Conservation (phyloP, 495 filamentous ascomycete genomes). For the Penicillium pulvis region DNA sequence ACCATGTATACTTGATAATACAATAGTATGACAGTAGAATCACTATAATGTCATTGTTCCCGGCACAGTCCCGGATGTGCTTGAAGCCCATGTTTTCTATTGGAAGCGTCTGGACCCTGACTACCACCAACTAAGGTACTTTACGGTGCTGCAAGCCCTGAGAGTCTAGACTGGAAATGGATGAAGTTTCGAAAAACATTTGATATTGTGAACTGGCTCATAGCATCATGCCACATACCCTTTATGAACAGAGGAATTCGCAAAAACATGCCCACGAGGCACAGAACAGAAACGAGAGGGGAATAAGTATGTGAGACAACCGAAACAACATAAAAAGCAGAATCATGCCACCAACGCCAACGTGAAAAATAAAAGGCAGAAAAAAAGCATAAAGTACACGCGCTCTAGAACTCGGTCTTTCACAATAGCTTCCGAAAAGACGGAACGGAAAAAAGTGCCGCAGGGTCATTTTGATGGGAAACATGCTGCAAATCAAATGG, state of each 20-base stretch:
- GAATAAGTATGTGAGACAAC: slow-evolving; percentile 13
- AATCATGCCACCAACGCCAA: slow-evolving; percentile 35
- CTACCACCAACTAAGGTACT: not conserved
- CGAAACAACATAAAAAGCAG: slow-evolving; percentile 12
- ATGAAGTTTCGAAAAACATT: not conserved
- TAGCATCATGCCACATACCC: slow-evolving; percentile 9
- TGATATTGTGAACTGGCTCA: slow-evolving; percentile 22
- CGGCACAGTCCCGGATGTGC: not conserved
- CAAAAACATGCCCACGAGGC: slow-evolving; percentile 17
- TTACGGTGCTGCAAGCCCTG: not conserved
- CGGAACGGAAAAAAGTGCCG: slow-evolving; percentile 32
- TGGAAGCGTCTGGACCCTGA: not conserved
- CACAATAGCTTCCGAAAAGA: slow-evolving; percentile 39
- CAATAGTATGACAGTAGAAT: not conserved
- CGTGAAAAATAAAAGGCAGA: slow-evolving; percentile 3
- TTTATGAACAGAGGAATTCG: slow-evolving; percentile 8
- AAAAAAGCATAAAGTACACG: slow-evolving; percentile 47
- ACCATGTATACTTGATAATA: too few relatives aligned
- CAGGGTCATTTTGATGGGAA: slow-evolving; percentile 30
- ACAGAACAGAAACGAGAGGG: slow-evolving; percentile 20
- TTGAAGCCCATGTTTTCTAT: not conserved
- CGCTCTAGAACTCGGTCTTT: slow-evolving; percentile 46
- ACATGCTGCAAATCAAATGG: slow-evolving; percentile 14
- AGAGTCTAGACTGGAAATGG: not conserved
- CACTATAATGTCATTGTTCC: slow-evolving; percentile 1